Evolutionary conservation across 768 basidiomycete species (phyloP).

Genomic region (Psilocybe cyanescens): DNA sequence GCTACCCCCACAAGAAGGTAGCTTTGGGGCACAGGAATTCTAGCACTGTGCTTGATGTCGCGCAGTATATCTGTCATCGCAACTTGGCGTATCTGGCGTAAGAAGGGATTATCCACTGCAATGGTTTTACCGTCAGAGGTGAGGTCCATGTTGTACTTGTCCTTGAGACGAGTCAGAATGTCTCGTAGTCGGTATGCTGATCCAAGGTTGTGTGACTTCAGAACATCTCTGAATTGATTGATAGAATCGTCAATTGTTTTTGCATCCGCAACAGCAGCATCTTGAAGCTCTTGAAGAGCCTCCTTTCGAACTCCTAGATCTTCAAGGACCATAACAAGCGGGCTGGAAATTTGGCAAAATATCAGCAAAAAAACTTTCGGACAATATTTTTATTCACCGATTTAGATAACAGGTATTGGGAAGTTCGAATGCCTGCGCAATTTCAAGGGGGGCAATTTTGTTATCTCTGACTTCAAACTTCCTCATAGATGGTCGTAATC

Average conservation of each 20-base stretch:
- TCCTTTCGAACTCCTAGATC: constrained; percentile 66
- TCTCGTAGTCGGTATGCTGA: constrained; percentile 50
- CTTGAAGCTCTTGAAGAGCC: constrained; percentile 66
- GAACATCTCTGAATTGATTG: constrained; percentile 46
- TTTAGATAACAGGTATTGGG: constrained; percentile 75
- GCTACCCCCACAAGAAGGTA: constrained; percentile 80
- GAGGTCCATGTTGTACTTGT: constrained; percentile 48
- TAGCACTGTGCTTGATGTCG: constrained; percentile 75
- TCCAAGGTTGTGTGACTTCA: constrained; percentile 52
- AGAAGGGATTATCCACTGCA: constrained; percentile 58
- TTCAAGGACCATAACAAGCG: constrained; percentile 79
- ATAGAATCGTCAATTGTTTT: constrained; percentile 65
- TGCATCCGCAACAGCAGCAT: constrained; percentile 55
- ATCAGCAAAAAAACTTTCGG: not conserved
- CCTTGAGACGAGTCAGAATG: constrained; percentile 53
- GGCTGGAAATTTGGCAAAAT: constrained; percentile 39
- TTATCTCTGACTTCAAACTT: constrained; percentile 66
- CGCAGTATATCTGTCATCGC: constrained; percentile 69
- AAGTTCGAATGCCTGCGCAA: constrained; percentile 62
- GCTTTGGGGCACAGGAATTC: constrained; percentile 71
- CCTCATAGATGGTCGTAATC: constrained; percentile 71
- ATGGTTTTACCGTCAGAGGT: constrained; percentile 32
- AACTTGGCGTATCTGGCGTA: constrained; percentile 59
- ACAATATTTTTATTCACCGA: constrained; percentile 42
- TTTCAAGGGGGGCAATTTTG: constrained; percentile 67